These are phyloP conservation scores for Phytophthora europaea DNA, from an alignment of 352 stramenopile species.

Conservation along the genomic window DNA sequence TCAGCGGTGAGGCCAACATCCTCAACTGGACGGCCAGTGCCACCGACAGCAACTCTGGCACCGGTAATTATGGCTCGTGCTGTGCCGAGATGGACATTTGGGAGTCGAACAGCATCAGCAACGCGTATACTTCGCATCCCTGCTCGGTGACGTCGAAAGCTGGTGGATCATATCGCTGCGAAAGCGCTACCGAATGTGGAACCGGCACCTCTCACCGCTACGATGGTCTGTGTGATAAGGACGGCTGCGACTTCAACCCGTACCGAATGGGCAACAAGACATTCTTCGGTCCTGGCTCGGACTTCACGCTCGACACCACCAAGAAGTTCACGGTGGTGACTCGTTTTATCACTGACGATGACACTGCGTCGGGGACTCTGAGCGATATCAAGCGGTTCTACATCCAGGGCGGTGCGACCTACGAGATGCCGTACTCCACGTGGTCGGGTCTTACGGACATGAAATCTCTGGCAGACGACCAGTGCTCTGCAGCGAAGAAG, in stretches of 20 bases:
- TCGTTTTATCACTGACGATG: slow-evolving; percentile 38
- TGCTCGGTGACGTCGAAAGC: slow-evolving; percentile 30
- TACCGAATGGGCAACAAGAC: slow-evolving; percentile 41
- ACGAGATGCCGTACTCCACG: slow-evolving; percentile 26
- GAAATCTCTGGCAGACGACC: slow-evolving; percentile 33
- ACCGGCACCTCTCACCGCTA: slow-evolving; percentile 18
- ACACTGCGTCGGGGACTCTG: slow-evolving; percentile 23
- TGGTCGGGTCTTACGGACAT: slow-evolving; percentile 25
- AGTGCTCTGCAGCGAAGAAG: slow-evolving; percentile 33
- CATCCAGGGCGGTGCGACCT: slow-evolving; percentile 23
- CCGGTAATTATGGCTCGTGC: slow-evolving; percentile 53
- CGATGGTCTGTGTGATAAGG: slow-evolving; percentile 37
- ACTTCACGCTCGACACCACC: slow-evolving; percentile 34
- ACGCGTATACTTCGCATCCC: slow-evolving; percentile 48
- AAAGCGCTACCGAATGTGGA: slow-evolving; percentile 24
- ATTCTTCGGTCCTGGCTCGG: slow-evolving; percentile 34
- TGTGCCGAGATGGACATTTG: slow-evolving; percentile 62
- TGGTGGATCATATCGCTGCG: slow-evolving; percentile 34
- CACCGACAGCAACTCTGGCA: slow-evolving; percentile 43
- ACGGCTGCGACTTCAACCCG: slow-evolving; percentile 40
- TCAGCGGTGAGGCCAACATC: slow-evolving; percentile 62
- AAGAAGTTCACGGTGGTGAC: slow-evolving; percentile 38
- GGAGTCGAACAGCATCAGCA: slow-evolving; percentile 50
- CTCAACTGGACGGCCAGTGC: slow-evolving; percentile 39
- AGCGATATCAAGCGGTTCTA: slow-evolving; percentile 33